A percentile compares a stretch with the other conserved stretches of the same genome.
phyloP scores from a whole-genome alignment of 129 eudicot genomes.

The Deinandra increscens region DNA sequence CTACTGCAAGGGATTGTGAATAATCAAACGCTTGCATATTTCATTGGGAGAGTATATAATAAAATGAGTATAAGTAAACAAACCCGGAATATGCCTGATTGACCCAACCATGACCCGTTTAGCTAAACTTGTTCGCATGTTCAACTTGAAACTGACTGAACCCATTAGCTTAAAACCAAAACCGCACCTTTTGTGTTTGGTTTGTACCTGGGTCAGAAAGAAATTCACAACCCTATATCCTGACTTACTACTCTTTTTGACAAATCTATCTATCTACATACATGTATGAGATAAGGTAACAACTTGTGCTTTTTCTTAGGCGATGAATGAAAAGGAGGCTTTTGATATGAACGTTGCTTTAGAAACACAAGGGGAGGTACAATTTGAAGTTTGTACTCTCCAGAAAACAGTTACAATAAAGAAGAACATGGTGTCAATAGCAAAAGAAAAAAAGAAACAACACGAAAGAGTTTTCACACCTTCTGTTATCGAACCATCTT shows the following conservation, averaged over 20 bases:
- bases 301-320: conserved; percentile 25
- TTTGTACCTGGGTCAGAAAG: not conserved
- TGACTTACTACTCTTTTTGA: not conserved
- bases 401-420: conserved; percentile 47
- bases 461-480: conserved; percentile 80
- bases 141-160: not conserved
- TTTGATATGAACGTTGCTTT: conserved; percentile 57
- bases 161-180: not conserved
- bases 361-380: conserved; percentile 63
- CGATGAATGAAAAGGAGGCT: conserved; percentile 67
- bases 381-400: conserved; percentile 62
- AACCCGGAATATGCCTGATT: too few species aligned
- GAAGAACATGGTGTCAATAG: conserved; percentile 57
- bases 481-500: conserved; percentile 81
- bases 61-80: too few species aligned
- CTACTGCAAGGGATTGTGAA: conserved; percentile 63
- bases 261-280: not conserved
- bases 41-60: conserved; percentile 66
- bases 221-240: not conserved
- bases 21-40: conserved; percentile 68
- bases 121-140: too few species aligned
- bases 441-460: conserved; percentile 69
- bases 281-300: not conserved
- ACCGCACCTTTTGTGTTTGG: not conserved
- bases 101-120: too few species aligned